phyloP scores from a whole-genome alignment of 768 basidiomycete genomes.

The Rhodotorula diobovata region DNA sequence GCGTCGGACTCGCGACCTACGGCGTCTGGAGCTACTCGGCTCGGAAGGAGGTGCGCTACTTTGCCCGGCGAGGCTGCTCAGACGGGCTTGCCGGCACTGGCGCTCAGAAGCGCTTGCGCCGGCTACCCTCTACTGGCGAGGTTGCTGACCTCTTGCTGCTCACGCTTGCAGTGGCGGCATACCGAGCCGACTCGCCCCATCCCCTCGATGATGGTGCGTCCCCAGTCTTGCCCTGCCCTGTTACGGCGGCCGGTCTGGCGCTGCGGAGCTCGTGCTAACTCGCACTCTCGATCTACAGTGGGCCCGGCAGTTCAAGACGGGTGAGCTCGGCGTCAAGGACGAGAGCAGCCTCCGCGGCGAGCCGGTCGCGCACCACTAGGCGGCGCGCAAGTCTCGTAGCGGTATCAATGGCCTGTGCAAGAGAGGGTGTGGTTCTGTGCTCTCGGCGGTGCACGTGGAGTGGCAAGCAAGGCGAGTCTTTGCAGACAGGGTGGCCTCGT shows the following conservation, averaged over 20 bases:
- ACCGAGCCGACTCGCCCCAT: slow-evolving; percentile 64
- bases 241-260: neutral
- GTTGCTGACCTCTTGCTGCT: no score
- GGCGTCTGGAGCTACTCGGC: slow-evolving; percentile 69
- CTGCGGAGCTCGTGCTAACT: neutral
- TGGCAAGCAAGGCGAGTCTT: no score
- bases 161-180: slow-evolving; percentile 54
- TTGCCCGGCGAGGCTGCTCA: neutral
- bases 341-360: slow-evolving; percentile 33
- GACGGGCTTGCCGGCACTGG: neutral
- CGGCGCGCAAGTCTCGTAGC: neutral
- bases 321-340: slow-evolving; percentile 38
- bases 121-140: no score
- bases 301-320: slow-evolving; percentile 55
- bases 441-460: neutral
- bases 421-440: neutral
- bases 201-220: slow-evolving; percentile 70
- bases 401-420: neutral
- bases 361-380: slow-evolving; percentile 12
- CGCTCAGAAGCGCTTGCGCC: no score
- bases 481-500: no score
- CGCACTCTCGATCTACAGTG: slow-evolving; percentile 47
- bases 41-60: slow-evolving; percentile 65
- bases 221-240: neutral
- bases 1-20: slow-evolving; percentile 64